Percentiles rank a stretch among this genome's conserved stretches.
phyloP scores from a whole-genome alignment of 2,329 filamentous ascomycete species.

The Colletotrichum sublineola region DNA sequence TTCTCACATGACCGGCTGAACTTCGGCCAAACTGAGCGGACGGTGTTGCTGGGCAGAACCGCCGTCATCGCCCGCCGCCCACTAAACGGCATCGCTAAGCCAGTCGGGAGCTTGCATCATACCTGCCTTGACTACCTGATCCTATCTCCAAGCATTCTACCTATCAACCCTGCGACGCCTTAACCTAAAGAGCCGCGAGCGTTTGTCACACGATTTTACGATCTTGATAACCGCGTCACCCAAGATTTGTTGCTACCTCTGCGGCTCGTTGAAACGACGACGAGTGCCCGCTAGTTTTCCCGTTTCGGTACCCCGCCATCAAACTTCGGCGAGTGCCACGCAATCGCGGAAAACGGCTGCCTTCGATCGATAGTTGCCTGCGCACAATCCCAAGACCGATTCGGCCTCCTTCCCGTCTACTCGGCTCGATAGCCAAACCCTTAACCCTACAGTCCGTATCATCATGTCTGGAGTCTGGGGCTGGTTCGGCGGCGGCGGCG shows the following conservation, averaged over 20 bases:
- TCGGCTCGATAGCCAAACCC: background rate
- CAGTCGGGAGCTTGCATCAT: constrained; percentile 42
- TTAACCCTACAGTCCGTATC: constrained; percentile 38
- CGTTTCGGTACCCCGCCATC: constrained; percentile 42
- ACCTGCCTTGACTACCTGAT: constrained; percentile 25
- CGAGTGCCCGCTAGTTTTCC: constrained; percentile 34
- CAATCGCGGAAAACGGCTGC: constrained; percentile 39
- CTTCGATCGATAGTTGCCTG: constrained; percentile 33
- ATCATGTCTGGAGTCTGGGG: constrained; percentile 80
- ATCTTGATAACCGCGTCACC: background rate
- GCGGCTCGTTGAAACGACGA: constrained; percentile 26
- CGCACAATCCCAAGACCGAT: constrained; percentile 30
- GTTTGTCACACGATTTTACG: constrained; percentile 28
- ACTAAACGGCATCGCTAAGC: constrained; percentile 40
- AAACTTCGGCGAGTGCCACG: constrained; percentile 42
- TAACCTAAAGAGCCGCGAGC: constrained; percentile 31
- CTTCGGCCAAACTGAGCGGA: constrained; percentile 25
- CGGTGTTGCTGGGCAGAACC: constrained; percentile 33
- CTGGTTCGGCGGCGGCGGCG: constrained; percentile 90
- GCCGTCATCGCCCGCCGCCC: constrained; percentile 40
- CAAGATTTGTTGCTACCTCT: constrained; percentile 2
- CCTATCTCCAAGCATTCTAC: constrained; percentile 33
- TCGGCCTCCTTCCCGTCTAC: background rate
- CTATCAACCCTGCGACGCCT: constrained; percentile 32
- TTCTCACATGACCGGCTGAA: constrained; percentile 38